These are phyloP conservation scores for Populus euphratica DNA, from an alignment of 345 rosid genomes.

Conservation along the genomic window DNA sequence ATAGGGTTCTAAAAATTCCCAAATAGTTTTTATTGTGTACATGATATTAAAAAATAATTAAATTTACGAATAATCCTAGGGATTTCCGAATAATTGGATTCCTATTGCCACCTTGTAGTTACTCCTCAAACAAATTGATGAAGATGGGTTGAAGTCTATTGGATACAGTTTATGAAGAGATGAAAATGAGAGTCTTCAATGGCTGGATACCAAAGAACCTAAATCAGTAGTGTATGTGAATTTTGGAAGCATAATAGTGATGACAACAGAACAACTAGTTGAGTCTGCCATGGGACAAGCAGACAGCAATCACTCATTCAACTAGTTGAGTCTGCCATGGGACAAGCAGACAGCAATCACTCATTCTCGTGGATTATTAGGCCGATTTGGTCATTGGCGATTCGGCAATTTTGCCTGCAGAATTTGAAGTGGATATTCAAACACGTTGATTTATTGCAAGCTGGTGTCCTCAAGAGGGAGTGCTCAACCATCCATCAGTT, in stretches of 20 bases:
- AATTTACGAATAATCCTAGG: too few relatives aligned
- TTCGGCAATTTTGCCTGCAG: background rate
- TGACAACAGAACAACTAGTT: background rate
- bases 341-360: background rate
- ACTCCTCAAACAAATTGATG: too few relatives aligned
- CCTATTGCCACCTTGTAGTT: too few relatives aligned
- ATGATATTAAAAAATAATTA: too few relatives aligned
- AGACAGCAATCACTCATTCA: background rate
- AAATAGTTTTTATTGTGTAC: too few relatives aligned
- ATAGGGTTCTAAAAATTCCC: too few relatives aligned
- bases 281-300: background rate
- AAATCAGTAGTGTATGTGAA: background rate
- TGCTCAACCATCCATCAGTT: background rate
- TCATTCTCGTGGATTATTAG: constrained; percentile 1
- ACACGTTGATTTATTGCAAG: background rate
- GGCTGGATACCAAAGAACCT: background rate
- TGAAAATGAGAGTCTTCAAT: background rate
- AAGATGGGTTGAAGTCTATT: background rate
- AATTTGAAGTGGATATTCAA: background rate
- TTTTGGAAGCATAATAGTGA: background rate
- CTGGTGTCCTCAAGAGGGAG: background rate
- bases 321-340: background rate
- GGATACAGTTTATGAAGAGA: constrained; percentile 6
- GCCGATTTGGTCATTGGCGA: background rate
- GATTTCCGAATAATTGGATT: too few relatives aligned